These are phyloP conservation scores for Rhinocladiella similis DNA, from an alignment of 2,329 filamentous ascomycete genomes.

Conservation along the genomic window DNA sequence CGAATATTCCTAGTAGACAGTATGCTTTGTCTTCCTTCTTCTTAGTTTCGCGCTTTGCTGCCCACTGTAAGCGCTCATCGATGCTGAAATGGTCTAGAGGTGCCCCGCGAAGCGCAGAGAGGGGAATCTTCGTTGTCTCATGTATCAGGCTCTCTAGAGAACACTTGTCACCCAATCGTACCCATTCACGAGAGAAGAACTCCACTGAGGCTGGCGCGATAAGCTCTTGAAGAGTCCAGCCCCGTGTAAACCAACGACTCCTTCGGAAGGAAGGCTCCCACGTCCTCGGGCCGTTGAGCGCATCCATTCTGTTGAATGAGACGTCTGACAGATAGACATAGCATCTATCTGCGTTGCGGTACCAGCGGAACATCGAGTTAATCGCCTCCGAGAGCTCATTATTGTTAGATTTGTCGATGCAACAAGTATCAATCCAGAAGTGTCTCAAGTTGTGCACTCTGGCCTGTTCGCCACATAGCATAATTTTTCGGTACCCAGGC, in stretches of 20 bases:
- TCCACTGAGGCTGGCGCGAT: constrained; percentile 2
- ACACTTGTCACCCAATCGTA: neutral
- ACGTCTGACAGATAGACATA: neutral
- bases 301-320: neutral
- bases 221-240: constrained; percentile 7
- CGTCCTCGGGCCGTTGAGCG: neutral
- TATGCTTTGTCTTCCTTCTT: constrained; percentile 45
- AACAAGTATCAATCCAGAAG: neutral
- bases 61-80: constrained; percentile 44
- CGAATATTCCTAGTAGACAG: constrained; percentile 46
- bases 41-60: constrained; percentile 36
- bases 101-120: constrained; percentile 4
- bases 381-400: neutral
- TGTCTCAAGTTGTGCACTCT: neutral
- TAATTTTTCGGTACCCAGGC: neutral
- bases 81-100: constrained; percentile 20
- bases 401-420: neutral
- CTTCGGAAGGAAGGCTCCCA: constrained; percentile 1
- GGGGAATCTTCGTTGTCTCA: constrained; percentile 11
- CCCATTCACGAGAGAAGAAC: constrained; percentile 10
- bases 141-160: constrained; percentile 1
- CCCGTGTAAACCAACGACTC: constrained; percentile 17
- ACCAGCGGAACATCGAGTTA: neutral
- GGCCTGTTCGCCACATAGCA: neutral
- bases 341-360: neutral